Evolutionary conservation across 169 alveolate species (phyloP).

Genomic region (Cryptosporidium canis): DNA sequence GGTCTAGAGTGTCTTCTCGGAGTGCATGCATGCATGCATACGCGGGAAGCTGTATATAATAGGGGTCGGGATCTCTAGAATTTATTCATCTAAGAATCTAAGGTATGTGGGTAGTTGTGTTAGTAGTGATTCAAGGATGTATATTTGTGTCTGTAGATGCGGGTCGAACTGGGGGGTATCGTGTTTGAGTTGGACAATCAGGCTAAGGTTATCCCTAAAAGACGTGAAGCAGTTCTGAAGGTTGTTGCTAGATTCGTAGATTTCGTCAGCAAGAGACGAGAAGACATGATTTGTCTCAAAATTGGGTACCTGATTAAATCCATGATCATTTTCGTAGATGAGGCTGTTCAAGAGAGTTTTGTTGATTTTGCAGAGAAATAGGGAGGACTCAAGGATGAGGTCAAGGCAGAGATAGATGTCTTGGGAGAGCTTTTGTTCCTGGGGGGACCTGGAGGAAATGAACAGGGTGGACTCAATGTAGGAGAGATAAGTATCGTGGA

Average conservation of each 20-base stretch:
- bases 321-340: background rate
- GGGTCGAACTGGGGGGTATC: background rate
- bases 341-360: background rate
- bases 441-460: background rate
- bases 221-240: slow-evolving; percentile 1
- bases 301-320: background rate
- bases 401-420: slow-evolving; percentile 12
- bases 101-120: background rate
- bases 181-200: background rate
- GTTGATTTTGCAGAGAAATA: slow-evolving; percentile 3
- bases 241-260: slow-evolving; percentile 16
- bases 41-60: background rate
- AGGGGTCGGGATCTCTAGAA: background rate
- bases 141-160: background rate
- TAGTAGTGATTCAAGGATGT: background rate
- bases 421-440: slow-evolving; percentile 1
- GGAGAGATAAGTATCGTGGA: background rate
- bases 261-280: slow-evolving; percentile 13
- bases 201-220: background rate
- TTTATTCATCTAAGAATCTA: background rate
- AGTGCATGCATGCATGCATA: background rate
- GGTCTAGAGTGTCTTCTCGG: background rate
- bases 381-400: slow-evolving; percentile 11
- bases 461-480: slow-evolving; percentile 37
- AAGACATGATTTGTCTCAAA: background rate